These are phyloP conservation scores for Gonapodya sp. DNA, from an alignment of 192 early-diverging fungal species.

Conservation along the genomic window DNA sequence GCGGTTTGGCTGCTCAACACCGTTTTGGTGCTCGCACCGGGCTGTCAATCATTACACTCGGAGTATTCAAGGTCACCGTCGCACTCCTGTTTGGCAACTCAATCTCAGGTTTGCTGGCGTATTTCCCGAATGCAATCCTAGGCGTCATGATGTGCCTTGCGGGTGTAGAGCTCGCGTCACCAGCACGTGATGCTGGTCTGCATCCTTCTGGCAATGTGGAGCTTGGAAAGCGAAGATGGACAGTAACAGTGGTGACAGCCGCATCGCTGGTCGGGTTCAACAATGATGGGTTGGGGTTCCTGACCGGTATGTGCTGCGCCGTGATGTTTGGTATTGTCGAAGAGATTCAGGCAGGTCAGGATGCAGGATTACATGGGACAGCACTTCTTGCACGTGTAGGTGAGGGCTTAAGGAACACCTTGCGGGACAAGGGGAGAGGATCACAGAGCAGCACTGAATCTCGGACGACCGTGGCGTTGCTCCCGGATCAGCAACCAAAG, in stretches of 20 bases:
- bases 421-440: no score
- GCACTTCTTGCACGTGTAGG: no score
- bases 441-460: no score
- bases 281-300: constrained; percentile 75
- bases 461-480: no score
- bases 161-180: constrained; percentile 60
- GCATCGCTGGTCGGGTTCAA: constrained; percentile 60
- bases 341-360: constrained; percentile 7
- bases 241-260: constrained; percentile 61
- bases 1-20: constrained; percentile 90
- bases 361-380: no score
- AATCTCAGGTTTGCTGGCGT: constrained; percentile 54
- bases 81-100: constrained; percentile 79
- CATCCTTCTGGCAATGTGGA: constrained; percentile 36
- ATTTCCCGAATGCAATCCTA: constrained; percentile 67
- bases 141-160: constrained; percentile 83
- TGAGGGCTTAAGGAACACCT: no score
- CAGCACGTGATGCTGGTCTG: constrained; percentile 34
- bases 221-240: constrained; percentile 34
- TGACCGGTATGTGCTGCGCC: constrained; percentile 48
- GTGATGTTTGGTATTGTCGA: constrained; percentile 27
- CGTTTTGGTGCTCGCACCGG: constrained; percentile 83
- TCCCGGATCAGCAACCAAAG: no score
- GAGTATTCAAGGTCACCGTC: constrained; percentile 60
- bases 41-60: constrained; percentile 67